Evolutionary conservation across 2,329 filamentous ascomycete genomes (phyloP), one percentile per base, ranked within the genome.

Genomic region (Verticillium nonalfalfae): DNA sequence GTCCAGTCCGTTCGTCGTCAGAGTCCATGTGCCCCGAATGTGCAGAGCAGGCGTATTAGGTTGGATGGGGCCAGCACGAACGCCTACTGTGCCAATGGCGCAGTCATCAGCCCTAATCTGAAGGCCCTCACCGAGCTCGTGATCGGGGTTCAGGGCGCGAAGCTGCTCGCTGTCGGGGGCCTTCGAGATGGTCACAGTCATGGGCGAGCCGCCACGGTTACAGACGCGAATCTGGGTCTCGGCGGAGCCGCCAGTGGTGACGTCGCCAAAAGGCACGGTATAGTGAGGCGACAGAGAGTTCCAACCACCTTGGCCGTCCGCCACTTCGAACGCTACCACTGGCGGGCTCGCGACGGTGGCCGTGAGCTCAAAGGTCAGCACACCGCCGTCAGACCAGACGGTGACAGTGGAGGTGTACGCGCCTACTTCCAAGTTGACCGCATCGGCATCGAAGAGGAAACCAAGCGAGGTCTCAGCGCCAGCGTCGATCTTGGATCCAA

Each of bases 1-100:
- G 39, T 68, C 71, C 4, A 74, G 67, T 62, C 78, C 77, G 59
- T 78, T 75, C 1, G 73, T 74, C 61, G 77, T 79, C 57, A 79
- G 65, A 4, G 73, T 75, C 77, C 77, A 79, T 3, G 67, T 57
- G 40, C 69, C 69, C 1, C 64, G 67, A 2, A 74, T 65, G 14
- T 62, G 58, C 45, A 74, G 71, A 10, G 67, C 63, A 4, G 67
- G 68, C n/a, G 67, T 66, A 56, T 73, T 71, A 1, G 71, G 70
- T 31, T 72, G 70, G 2, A 71, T 60, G 0, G 70, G 65, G 7
- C 68, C 67, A 3, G 72, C 67, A 56, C 70, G 69, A 54, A 75
- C 71, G 3, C 70, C 70, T 0, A 75, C 69, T 13, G 68, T 69
- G 18, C 69, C 74, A 2, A 66, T 60, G 10, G 71, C 70, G 50